A percentile compares a stretch with the other conserved stretches of the same genome.
These are phyloP conservation scores for Acrodontium crateriforme DNA, from an alignment of 2,329 filamentous ascomycete species.

Conservation along the genomic window DNA sequence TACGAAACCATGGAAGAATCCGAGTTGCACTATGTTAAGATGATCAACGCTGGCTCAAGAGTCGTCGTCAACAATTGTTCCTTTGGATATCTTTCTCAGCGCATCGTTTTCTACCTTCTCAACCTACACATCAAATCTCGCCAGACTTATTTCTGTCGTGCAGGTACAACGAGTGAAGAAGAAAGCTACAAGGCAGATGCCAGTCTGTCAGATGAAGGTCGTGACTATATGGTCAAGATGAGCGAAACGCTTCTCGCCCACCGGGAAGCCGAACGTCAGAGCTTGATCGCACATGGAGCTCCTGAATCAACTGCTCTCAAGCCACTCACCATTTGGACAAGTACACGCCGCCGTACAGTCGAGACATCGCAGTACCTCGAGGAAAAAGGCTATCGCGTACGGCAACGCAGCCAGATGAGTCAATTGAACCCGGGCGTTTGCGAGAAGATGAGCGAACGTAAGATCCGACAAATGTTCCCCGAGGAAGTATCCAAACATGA, in stretches of 20 bases:
- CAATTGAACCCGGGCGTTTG: constrained; percentile 94
- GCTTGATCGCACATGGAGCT: constrained; percentile 54
- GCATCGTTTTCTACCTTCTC: constrained; percentile 95
- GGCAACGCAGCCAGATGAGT: constrained; percentile 90
- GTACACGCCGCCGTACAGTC: constrained; percentile 75
- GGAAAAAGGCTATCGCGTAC: constrained; percentile 66
- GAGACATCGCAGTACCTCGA: constrained; percentile 79
- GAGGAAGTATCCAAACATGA: constrained; percentile 90
- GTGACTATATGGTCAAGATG: constrained; percentile 73
- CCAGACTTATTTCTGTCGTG: constrained; percentile 81
- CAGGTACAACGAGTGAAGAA: constrained; percentile 74
- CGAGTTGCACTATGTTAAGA: constrained; percentile 95
- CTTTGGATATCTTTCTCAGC: constrained; percentile 90
- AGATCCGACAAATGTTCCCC: constrained; percentile 69
- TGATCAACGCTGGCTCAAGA: constrained; percentile 92
- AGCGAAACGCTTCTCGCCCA: constrained; percentile 69
- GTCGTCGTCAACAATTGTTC: constrained; percentile 94
- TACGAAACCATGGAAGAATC: constrained; percentile 94
- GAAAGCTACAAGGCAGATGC: constrained; percentile 89
- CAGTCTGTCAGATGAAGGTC: constrained; percentile 64
- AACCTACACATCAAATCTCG: constrained; percentile 94
- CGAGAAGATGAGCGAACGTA: constrained; percentile 77
- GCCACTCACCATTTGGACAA: constrained; percentile 86
- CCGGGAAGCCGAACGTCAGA: constrained; percentile 65
- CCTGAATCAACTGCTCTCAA: constrained; percentile 52